A percentile compares a stretch with the other conserved stretches of the same genome.
Conservation (phyloP, 352 stramenopile species). For the Globisporangium spiculum region DNA sequence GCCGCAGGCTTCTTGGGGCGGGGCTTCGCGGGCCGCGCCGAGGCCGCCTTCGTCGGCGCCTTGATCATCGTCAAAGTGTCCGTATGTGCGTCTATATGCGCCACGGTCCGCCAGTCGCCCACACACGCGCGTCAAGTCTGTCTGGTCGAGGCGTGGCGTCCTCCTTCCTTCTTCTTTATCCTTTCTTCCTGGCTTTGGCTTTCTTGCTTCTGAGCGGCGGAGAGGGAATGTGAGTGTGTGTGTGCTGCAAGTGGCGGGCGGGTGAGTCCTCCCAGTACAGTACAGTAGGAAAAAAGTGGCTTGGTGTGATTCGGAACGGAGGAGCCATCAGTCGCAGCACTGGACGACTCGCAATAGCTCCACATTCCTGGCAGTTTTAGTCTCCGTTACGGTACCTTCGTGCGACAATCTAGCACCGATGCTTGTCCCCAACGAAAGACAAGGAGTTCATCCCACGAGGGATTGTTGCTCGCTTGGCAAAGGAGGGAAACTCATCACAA, state of each 20-base stretch:
- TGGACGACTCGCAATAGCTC: too few species aligned
- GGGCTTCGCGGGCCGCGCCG: conserved; percentile 8
- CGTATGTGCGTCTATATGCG: background rate
- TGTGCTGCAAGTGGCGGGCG: conserved; percentile 4
- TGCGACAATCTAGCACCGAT: too few species aligned
- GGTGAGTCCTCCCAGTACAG: background rate
- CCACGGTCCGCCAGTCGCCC: background rate
- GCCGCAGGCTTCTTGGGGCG: conserved; percentile 18
- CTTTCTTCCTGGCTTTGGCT: background rate
- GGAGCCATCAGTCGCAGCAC: background rate
- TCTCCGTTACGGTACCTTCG: too few species aligned
- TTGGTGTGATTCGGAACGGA: background rate
- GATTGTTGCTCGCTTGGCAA: too few species aligned
- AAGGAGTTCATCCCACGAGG: too few species aligned
- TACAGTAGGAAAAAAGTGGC: background rate
- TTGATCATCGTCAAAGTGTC: conserved; percentile 18
- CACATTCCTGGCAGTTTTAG: too few species aligned
- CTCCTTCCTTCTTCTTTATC: background rate
- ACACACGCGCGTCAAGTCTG: background rate
- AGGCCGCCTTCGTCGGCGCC: background rate
- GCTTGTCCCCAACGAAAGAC: too few species aligned
- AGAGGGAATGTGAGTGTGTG: conserved; percentile 6
- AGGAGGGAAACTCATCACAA: too few species aligned
- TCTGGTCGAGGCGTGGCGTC: background rate
- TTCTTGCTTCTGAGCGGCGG: conserved; percentile 1